Evolutionary conservation across 2,329 filamentous ascomycete genomes (phyloP).

Genomic region (Sphaerulina vaccinii): DNA sequence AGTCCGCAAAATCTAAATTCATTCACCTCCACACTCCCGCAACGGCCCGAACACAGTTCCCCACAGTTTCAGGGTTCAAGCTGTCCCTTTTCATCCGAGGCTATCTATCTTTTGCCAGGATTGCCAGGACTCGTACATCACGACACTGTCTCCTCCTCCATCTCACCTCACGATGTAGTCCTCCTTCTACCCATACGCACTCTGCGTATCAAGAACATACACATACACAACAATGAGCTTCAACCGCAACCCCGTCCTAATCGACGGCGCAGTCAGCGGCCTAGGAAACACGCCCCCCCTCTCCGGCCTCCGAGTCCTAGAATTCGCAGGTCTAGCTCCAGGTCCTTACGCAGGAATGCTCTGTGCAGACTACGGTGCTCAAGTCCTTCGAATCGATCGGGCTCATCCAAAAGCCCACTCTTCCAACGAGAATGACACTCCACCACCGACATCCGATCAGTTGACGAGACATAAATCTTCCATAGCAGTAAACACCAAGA

Average conservation of each 20-base stretch:
- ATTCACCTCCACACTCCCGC: too few species aligned
- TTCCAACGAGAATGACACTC: conserved; percentile 23
- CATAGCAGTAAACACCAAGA: conserved; percentile 77
- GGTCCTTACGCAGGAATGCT: conserved; percentile 84
- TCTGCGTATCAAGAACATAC: background rate
- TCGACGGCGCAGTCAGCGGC: conserved; percentile 6
- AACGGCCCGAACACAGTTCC: too few species aligned
- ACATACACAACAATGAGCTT: conserved; percentile 6
- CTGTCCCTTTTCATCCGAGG: too few species aligned
- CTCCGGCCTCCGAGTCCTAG: conserved; percentile 60
- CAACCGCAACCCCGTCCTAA: conserved; percentile 7
- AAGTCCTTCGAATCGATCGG: conserved; percentile 81
- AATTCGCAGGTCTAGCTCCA: conserved; percentile 63
- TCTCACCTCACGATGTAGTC: too few species aligned
- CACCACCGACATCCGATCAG: conserved; percentile 61
- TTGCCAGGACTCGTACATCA: too few species aligned
- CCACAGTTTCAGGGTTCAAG: too few species aligned
- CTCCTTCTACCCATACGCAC: too few species aligned
- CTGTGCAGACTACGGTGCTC: conserved; percentile 84
- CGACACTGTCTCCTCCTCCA: too few species aligned
- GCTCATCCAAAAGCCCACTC: conserved; percentile 45
- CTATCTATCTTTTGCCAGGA: too few species aligned
- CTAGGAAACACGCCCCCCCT: conserved; percentile 48
- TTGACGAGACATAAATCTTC: conserved; percentile 80
- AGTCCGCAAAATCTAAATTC: too few species aligned